Evolutionary conservation across 495 filamentous ascomycete species (phyloP).

Genomic region (Tuber microsphaerosporum): DNA sequence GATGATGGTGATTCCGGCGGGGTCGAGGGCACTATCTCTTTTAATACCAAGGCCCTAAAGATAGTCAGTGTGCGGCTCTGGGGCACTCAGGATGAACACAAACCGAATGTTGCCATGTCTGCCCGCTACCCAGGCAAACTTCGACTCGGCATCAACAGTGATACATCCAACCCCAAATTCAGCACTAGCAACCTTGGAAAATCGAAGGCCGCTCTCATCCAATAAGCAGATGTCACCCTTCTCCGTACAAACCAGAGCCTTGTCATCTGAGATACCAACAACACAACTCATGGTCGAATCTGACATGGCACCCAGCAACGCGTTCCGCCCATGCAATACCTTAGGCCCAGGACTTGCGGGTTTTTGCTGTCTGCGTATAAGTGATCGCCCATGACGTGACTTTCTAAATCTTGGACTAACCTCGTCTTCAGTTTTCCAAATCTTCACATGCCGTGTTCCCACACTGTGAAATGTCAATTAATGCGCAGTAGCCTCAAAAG

Average conservation of each 20-base stretch:
- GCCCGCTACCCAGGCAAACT: constrained; percentile 54
- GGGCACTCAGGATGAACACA: constrained; percentile 25
- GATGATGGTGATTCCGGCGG: constrained; percentile 41
- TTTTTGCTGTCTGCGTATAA: constrained; percentile 41
- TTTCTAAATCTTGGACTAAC: constrained; percentile 41
- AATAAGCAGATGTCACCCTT: constrained; percentile 68
- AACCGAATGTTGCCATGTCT: constrained; percentile 40
- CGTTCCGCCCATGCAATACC: constrained; percentile 58
- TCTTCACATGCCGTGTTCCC: constrained; percentile 85
- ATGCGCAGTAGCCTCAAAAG: constrained; percentile 33
- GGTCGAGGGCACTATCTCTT: constrained; percentile 42
- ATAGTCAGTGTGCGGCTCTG: constrained; percentile 26
- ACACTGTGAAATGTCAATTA: constrained; percentile 50
- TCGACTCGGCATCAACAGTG: constrained; percentile 50
- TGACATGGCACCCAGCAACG: constrained; percentile 66
- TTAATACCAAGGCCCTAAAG: constrained; percentile 40
- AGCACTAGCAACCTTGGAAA: constrained; percentile 56
- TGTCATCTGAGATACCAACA: constrained; percentile 62
- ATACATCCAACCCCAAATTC: constrained; percentile 60
- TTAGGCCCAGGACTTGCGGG: constrained; percentile 49
- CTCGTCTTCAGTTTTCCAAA: constrained; percentile 74
- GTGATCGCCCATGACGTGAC: constrained; percentile 45
- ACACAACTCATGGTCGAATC: constrained; percentile 77
- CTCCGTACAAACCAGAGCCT: constrained; percentile 65
- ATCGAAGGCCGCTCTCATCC: constrained; percentile 63